Conservation (phyloP, 106 monocot species). For the Gastrodia elata region DNA sequence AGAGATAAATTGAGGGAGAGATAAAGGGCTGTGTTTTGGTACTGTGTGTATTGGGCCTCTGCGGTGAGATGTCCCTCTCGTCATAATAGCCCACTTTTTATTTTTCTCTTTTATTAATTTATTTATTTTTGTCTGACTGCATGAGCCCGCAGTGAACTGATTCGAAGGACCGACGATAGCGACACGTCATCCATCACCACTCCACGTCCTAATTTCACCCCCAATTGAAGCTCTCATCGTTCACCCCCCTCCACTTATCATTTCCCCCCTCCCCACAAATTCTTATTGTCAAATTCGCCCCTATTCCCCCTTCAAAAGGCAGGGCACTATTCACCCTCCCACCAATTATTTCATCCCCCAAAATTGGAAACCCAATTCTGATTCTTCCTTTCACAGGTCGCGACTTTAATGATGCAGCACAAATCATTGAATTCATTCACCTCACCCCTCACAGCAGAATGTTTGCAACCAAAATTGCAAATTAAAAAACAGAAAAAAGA, state of each 20-base stretch:
- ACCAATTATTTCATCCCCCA: conserved; percentile 1
- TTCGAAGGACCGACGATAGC: conserved; percentile 10
- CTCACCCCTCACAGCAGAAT: background rate
- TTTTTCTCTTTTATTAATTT: no score
- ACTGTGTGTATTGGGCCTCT: conserved; percentile 1
- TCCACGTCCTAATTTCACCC: background rate
- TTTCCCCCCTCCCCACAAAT: background rate
- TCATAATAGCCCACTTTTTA: background rate
- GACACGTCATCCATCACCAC: conserved; percentile 10
- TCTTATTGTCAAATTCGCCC: background rate
- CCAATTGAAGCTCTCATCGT: no score
- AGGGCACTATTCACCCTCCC: no score
- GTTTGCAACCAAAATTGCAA: background rate
- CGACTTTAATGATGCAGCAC: conserved; percentile 6
- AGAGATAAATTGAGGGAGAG: background rate
- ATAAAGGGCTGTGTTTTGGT: background rate
- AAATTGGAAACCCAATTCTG: conserved; percentile 3
- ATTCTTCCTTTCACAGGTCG: conserved; percentile 4
- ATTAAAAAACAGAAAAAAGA: background rate
- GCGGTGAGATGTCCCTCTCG: conserved; percentile 13
- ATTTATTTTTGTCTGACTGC: conserved; percentile 1
- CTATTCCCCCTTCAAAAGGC: background rate
- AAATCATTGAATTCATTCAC: conserved; percentile 10
- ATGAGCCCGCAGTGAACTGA: conserved; percentile 8
- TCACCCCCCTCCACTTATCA: background rate